These are phyloP conservation scores for Stachybotrys chlorohalonatus DNA, from an alignment of 2,329 filamentous ascomycete species.

Conservation along the genomic window DNA sequence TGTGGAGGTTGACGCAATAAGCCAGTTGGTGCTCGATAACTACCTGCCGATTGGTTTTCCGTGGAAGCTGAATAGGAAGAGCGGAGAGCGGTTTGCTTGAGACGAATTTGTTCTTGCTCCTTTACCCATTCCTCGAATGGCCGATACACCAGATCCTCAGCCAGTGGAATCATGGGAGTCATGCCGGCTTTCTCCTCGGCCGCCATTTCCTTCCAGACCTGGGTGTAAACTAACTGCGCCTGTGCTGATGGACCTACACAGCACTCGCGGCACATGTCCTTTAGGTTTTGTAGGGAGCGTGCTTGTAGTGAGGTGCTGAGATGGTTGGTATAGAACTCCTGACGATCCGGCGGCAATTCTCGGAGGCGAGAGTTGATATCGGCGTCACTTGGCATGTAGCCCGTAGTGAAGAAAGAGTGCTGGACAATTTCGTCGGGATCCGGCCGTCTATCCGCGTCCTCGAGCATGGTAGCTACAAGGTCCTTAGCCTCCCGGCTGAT, in stretches of 20 bases:
- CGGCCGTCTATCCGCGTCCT: slow-evolving; percentile 66
- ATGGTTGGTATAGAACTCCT: slow-evolving; percentile 47
- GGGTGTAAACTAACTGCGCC: slow-evolving; percentile 38
- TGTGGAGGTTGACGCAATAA: slow-evolving; percentile 47
- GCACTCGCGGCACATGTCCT: slow-evolving; percentile 48
- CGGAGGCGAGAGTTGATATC: slow-evolving; percentile 52
- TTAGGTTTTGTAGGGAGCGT: slow-evolving; percentile 41
- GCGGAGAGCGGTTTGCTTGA: slow-evolving; percentile 18
- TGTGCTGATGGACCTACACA: slow-evolving; percentile 47
- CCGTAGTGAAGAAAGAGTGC: slow-evolving; percentile 69
- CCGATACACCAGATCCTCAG: slow-evolving; percentile 53
- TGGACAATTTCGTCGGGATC: slow-evolving; percentile 70
- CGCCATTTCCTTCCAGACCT: slow-evolving; percentile 57
- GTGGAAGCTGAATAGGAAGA: slow-evolving; percentile 16
- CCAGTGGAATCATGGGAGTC: slow-evolving; percentile 53
- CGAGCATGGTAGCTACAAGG: slow-evolving; percentile 65
- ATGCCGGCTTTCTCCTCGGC: slow-evolving; percentile 59
- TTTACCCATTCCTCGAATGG: slow-evolving; percentile 53
- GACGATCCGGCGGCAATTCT: slow-evolving; percentile 45
- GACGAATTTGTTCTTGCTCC: slow-evolving; percentile 38
- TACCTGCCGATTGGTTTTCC: slow-evolving; percentile 23
- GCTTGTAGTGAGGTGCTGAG: slow-evolving; percentile 34
- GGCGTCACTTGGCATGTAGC: slow-evolving; percentile 56
- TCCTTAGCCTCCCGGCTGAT: slow-evolving; percentile 71
- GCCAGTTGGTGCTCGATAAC: slow-evolving; percentile 28